phyloP scores from a whole-genome alignment of 75 land plant species.

The Sequoia sempervirens region DNA sequence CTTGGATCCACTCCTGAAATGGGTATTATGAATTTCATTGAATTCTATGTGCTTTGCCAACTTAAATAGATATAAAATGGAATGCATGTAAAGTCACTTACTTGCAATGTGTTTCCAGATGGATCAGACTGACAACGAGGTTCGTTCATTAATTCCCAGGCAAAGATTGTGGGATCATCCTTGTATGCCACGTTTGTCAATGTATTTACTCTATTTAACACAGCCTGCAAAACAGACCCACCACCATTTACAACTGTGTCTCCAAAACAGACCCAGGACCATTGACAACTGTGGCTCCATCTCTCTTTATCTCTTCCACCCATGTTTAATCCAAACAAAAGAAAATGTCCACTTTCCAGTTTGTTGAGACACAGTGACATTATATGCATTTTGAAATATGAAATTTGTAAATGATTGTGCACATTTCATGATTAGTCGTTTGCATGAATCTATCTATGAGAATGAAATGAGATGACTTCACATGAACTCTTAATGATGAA shows the following conservation, averaged over 20 bases:
- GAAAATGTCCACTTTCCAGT: background rate
- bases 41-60: no score
- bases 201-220: no score
- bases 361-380: background rate
- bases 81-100: background rate
- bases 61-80: background rate
- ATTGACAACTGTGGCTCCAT: background rate
- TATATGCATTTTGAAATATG: background rate
- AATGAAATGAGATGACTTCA: no score
- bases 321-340: background rate
- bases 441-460: no score
- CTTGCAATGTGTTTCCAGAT: no score
- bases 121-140: constrained; percentile 74
- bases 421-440: no score
- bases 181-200: constrained; percentile 70
- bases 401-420: no score
- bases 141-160: constrained; percentile 97
- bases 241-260: no score
- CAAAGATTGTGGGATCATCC: constrained; percentile 92
- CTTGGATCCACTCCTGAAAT: constrained; percentile 81
- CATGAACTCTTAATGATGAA: no score
- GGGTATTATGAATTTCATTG: no score
- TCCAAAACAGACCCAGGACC: no score
- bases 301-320: background rate
- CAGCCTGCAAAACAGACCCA: constrained; percentile 32